These are phyloP conservation scores for Xylariaceae sp. DNA, from an alignment of 2,329 filamentous ascomycete species.

Conservation along the genomic window DNA sequence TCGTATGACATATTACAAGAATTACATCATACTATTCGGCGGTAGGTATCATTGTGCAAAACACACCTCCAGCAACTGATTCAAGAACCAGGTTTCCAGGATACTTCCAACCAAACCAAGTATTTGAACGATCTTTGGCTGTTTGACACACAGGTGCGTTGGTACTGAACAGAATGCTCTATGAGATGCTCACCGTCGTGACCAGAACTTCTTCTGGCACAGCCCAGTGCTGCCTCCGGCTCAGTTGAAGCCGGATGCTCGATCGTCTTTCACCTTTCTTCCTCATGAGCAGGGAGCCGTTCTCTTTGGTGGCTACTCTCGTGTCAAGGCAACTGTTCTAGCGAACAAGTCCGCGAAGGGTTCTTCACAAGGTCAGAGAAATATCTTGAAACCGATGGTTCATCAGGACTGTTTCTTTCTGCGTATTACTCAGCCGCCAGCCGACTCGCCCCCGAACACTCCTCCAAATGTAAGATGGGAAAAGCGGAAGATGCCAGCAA, in stretches of 20 bases:
- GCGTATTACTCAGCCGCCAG: slow-evolving; percentile 68
- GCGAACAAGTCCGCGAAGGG: slow-evolving; percentile 64
- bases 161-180: background rate
- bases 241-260: slow-evolving; percentile 82
- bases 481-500: slow-evolving; percentile 85
- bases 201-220: slow-evolving; percentile 77
- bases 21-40: slow-evolving; percentile 93
- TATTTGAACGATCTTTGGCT: slow-evolving; percentile 94
- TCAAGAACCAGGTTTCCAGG: slow-evolving; percentile 67
- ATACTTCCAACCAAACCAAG: slow-evolving; percentile 91
- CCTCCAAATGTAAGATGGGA: slow-evolving; percentile 85
- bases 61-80: slow-evolving; percentile 11
- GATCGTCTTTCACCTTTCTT: slow-evolving; percentile 87
- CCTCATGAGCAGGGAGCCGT: slow-evolving; percentile 89
- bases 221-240: slow-evolving; percentile 72
- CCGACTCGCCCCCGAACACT: slow-evolving; percentile 63
- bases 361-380: slow-evolving; percentile 60
- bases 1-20: slow-evolving; percentile 95
- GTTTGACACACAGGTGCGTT: slow-evolving; percentile 68
- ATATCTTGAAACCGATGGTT: slow-evolving; percentile 79
- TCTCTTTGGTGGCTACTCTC: slow-evolving; percentile 88
- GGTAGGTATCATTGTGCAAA: slow-evolving; percentile 36
- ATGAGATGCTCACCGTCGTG: slow-evolving; percentile 12
- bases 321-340: slow-evolving; percentile 70
- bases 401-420: slow-evolving; percentile 96